Evolutionary conservation across 768 basidiomycete genomes (phyloP).

Genomic region (Galerina marginata): DNA sequence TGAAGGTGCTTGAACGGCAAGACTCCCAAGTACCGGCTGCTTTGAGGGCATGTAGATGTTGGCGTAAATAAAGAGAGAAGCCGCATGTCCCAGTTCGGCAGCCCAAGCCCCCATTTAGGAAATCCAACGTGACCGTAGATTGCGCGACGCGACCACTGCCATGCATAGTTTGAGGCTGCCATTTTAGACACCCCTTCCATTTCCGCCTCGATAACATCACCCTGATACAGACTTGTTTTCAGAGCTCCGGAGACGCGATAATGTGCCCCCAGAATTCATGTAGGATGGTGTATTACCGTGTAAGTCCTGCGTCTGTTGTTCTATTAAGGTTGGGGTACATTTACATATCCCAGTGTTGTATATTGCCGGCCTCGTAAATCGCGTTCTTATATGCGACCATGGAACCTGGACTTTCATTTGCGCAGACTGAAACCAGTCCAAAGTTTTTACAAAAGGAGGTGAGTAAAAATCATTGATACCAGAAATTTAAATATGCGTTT

Average conservation of each 20-base stretch:
- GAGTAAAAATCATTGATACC: constrained; percentile 18
- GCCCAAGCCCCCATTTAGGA: neutral
- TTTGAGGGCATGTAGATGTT: constrained; percentile 39
- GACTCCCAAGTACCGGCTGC: constrained; percentile 64
- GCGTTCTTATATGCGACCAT: constrained; percentile 14
- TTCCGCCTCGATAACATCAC: no score
- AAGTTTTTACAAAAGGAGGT: constrained; percentile 47
- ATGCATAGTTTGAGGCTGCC: no score
- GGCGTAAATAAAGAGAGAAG: neutral
- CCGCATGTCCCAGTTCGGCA: constrained; percentile 13
- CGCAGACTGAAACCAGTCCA: constrained; percentile 20
- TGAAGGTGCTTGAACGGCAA: constrained; percentile 70
- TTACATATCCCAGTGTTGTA: no score
- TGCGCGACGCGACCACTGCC: no score
- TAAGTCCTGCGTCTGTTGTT: no score
- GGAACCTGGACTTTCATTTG: constrained; percentile 20
- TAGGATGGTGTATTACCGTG: no score
- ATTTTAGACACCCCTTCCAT: no score
- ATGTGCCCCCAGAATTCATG: no score
- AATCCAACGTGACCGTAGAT: neutral
- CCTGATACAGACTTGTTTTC: no score
- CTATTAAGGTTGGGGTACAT: no score
- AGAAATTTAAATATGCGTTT: neutral
- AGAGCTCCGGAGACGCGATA: no score
- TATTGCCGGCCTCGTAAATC: no score